Base-by-base conservation (phyloP, 768 basidiomycete species). In the Suillus plorans region DNA sequence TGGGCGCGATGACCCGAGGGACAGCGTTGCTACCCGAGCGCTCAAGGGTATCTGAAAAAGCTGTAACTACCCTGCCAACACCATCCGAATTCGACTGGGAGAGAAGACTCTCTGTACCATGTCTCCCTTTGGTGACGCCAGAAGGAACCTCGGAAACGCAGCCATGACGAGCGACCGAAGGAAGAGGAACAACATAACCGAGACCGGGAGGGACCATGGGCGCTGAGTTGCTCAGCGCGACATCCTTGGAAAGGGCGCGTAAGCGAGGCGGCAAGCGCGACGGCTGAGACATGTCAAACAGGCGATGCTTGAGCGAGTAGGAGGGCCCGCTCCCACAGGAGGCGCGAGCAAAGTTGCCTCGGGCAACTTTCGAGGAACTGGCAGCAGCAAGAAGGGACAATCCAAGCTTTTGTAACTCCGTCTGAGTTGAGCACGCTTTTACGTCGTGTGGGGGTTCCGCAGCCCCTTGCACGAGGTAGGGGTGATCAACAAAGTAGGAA, bases 401-500 rank as follows among this genome's bases (percentile, higher is more conserved):
- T 20, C 10, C 25, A 28, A 28, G 58, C 58, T 59, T 59, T 59
- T 59, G 41, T 59, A 59, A 28, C 58, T 59, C 58, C 58, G 58
- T 20, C 10, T 28, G 25, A 28, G 41, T 60, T 14, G 53, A 12
- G 66, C 76, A 77, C 64, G 74, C 61, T 63, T 66, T 65, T 37
- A 37, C 68, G 66, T 74, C 74, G 73, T 76, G 76, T 74, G 61
- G 13, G 60, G 57, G 56, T 60, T 50, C 59, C 42, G 56, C 39
- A 39, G 61, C 14, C n/a, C 2, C 20, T 42, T 44, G 34, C 74
- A 72, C 65, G 72, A 68, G 68, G 47, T 59, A 20, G 37, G 53
- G 12, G 63, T 70, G 69, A 65, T 61, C 53, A 58, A 58, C 60
- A 34, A 62, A 41, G 56, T 42, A 45, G 34, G 42, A 66, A 61